Conservation (phyloP, 306 rosid species). For the Macrotyloma uniflorum region DNA sequence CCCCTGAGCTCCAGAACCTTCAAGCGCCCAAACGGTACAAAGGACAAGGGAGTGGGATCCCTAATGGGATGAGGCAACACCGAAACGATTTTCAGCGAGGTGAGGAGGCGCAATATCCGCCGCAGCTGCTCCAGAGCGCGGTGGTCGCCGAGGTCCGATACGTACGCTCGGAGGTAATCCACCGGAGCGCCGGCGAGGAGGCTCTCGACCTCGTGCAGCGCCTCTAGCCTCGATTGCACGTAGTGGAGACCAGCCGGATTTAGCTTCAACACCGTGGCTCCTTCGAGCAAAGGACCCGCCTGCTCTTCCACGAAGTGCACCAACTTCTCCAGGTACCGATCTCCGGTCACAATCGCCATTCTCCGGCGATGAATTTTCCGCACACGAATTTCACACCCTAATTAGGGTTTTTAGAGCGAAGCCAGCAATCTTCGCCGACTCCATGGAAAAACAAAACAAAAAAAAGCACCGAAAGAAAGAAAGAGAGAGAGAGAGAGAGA, state of each 20-base stretch:
- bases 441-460: conserved; percentile 31
- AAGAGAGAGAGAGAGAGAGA: not conserved
- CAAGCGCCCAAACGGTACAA: conserved; percentile 74
- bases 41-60: conserved; percentile 92
- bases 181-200: conserved; percentile 89
- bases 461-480: not conserved
- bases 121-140: conserved; percentile 97
- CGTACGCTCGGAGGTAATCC: conserved; percentile 89
- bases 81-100: conserved; percentile 88
- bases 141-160: conserved; percentile 97
- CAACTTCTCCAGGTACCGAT: conserved; percentile 91
- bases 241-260: conserved; percentile 94
- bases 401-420: conserved; percentile 44
- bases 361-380: not conserved
- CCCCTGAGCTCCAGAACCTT: conserved; percentile 91
- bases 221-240: conserved; percentile 87
- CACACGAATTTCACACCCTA: conserved; percentile 9
- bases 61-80: conserved; percentile 62
- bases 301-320: conserved; percentile 80
- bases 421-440: conserved; percentile 21
- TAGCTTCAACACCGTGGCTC: conserved; percentile 75
- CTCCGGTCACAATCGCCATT: conserved; percentile 96
- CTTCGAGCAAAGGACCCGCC: conserved; percentile 79
- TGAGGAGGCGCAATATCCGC: conserved; percentile 80
- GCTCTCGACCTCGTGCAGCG: conserved; percentile 80